A percentile compares a stretch with the other conserved stretches of the same genome.
Evolutionary conservation across 208 protist genomes (phyloP).

Genomic region (Acanthamoeba triangularis): DNA sequence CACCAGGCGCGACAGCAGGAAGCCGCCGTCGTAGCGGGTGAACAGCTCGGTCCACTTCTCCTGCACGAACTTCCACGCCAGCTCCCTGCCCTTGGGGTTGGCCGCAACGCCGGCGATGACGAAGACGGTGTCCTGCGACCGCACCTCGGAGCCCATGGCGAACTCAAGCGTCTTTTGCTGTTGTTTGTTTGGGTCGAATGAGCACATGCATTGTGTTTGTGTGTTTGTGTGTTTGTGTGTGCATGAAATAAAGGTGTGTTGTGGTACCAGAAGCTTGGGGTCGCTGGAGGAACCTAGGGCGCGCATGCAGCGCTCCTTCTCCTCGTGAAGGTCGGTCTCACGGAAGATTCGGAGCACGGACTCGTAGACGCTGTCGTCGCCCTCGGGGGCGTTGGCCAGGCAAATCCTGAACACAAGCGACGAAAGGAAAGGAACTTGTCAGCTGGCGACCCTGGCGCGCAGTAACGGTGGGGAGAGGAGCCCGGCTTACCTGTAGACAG

Average conservation of each 20-base stretch:
- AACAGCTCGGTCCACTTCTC: conserved; percentile 74
- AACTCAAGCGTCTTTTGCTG: conserved; percentile 80
- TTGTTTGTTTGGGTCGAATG: background rate
- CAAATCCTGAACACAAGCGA: background rate
- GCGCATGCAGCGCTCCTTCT: conserved; percentile 78
- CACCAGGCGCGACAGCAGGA: conserved; percentile 50
- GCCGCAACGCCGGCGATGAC: conserved; percentile 66
- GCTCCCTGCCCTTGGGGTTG: conserved; percentile 44
- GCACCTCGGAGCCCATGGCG: conserved; percentile 78
- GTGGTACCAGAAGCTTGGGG: conserved; percentile 35
- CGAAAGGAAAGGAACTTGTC: background rate
- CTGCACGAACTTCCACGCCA: conserved; percentile 81
- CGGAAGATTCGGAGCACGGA: conserved; percentile 76
- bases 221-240: too few species aligned
- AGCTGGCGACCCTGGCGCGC: too few species aligned
- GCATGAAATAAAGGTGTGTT: background rate
- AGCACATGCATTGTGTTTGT: background rate
- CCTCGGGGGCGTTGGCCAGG: conserved; percentile 42
- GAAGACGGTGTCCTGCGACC: conserved; percentile 80
- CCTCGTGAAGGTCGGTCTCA: conserved; percentile 76
- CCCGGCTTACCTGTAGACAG: conserved; percentile 38
- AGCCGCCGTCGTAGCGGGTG: conserved; percentile 42
- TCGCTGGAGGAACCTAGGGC: conserved; percentile 43
- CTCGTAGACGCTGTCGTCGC: conserved; percentile 53
- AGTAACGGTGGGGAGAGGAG: too few species aligned